Evolutionary conservation across 805 yeast genomes (phyloP).

Genomic region (Wickerhamiella vanderwaltii): DNA sequence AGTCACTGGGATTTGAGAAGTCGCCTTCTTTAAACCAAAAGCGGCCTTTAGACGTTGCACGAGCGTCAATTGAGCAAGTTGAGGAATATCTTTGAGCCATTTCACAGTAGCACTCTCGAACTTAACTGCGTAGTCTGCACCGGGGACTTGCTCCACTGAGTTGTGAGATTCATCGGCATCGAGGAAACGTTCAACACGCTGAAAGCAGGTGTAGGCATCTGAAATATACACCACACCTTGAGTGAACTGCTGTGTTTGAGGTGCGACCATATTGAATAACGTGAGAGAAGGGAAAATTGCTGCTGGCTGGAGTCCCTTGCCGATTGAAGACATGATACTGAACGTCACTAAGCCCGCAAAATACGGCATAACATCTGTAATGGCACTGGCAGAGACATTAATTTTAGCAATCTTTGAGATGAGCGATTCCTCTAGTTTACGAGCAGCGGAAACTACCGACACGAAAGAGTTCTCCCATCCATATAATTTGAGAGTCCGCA

Average conservation of each 20-base stretch:
- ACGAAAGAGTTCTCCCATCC: slow-evolving; percentile 84
- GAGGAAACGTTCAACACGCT: slow-evolving; percentile 20
- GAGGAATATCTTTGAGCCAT: slow-evolving; percentile 38
- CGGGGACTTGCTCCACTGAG: slow-evolving; percentile 19
- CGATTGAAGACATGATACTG: slow-evolving; percentile 36
- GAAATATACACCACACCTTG: slow-evolving; percentile 34
- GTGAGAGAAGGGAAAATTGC: slow-evolving; percentile 59
- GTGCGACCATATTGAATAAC: slow-evolving; percentile 55
- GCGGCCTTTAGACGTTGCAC: not conserved
- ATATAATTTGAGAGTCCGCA: slow-evolving; percentile 75
- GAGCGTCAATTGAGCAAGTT: not conserved
- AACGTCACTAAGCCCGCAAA: slow-evolving; percentile 58
- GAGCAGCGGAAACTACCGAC: slow-evolving; percentile 39
- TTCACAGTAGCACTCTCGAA: slow-evolving; percentile 41
- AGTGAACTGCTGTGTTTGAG: slow-evolving; percentile 49
- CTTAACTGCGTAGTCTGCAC: not conserved
- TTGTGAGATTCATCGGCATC: slow-evolving; percentile 31
- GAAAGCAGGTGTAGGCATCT: slow-evolving; percentile 29
- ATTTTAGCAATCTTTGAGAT: slow-evolving; percentile 40
- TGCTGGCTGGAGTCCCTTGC: slow-evolving; percentile 40
- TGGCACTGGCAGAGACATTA: slow-evolving; percentile 39
- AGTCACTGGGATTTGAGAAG: slow-evolving; percentile 42
- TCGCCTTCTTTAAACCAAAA: not conserved
- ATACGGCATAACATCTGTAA: slow-evolving; percentile 58
- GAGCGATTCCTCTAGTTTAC: slow-evolving; percentile 47